Conservation (phyloP, 495 filamentous ascomycete genomes). For the Neurospora tetraspora region DNA sequence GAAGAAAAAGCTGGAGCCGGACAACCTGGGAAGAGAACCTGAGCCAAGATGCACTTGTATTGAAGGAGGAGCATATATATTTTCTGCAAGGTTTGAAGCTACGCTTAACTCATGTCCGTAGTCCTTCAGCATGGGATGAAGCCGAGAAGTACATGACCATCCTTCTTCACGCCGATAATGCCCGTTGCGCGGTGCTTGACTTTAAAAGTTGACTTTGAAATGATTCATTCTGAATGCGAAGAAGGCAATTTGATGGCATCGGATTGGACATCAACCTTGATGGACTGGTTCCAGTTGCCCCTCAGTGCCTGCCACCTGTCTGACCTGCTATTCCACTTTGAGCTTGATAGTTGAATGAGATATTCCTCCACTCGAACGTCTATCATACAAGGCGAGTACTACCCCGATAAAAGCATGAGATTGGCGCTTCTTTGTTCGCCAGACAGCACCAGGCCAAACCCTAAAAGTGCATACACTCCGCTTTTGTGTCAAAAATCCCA, state of each 20-base stretch:
- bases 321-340: not conserved
- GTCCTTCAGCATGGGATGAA: not conserved
- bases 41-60: not conserved
- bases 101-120: not conserved
- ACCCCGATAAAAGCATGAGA: not conserved
- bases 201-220: not conserved
- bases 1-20: not conserved
- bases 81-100: not conserved
- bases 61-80: not conserved
- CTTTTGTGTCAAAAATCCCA: not conserved
- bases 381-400: not conserved
- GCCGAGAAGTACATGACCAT: not conserved
- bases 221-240: not conserved
- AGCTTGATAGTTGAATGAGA: not conserved
- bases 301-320: constrained; percentile 1
- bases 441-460: not conserved
- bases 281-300: constrained; percentile 4
- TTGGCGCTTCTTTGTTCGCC: not conserved
- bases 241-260: not conserved
- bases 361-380: not conserved
- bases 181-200: not conserved
- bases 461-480: not conserved
- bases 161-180: not conserved
- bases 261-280: not conserved
- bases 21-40: not conserved